Evolutionary conservation across 352 stramenopile genomes (phyloP).

Genomic region (Globisporangium nagaii): DNA sequence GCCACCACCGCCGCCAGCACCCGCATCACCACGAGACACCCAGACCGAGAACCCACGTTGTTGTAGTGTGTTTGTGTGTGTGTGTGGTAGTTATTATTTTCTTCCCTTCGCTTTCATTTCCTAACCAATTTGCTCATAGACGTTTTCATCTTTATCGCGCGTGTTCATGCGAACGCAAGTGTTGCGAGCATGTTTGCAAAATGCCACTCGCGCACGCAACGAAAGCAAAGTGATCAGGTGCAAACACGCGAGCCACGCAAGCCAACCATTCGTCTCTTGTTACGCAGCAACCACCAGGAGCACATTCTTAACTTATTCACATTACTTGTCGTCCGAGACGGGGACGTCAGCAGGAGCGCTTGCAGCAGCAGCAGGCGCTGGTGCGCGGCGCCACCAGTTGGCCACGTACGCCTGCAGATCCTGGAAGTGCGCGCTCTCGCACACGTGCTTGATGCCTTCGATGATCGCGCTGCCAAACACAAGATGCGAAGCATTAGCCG

Average conservation of each 20-base stretch:
- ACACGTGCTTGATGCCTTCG: conserved; percentile 50
- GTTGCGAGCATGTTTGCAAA: too few species aligned
- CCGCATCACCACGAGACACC: background rate
- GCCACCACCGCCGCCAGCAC: background rate
- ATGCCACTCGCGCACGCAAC: too few species aligned
- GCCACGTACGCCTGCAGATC: conserved; percentile 31
- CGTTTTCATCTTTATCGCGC: too few species aligned
- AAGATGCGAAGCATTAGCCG: background rate
- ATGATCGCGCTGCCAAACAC: conserved; percentile 30
- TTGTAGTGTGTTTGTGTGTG: conserved; percentile 1
- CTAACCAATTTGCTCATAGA: background rate
- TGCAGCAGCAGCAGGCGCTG: background rate
- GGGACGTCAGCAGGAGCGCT: background rate
- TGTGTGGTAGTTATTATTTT: too few species aligned
- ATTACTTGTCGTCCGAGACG: background rate
- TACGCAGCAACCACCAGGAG: too few species aligned
- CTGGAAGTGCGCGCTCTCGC: conserved; percentile 45
- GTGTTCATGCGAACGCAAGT: too few species aligned
- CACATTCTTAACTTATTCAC: too few species aligned
- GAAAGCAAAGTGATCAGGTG: too few species aligned
- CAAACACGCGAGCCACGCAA: too few species aligned
- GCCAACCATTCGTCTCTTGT: too few species aligned
- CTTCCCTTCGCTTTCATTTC: too few species aligned
- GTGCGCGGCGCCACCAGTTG: conserved; percentile 36
- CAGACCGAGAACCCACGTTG: background rate